These are phyloP conservation scores for Nakaseomyces kungkrabaensis DNA, from an alignment of 1,139 yeast species.

Conservation along the genomic window DNA sequence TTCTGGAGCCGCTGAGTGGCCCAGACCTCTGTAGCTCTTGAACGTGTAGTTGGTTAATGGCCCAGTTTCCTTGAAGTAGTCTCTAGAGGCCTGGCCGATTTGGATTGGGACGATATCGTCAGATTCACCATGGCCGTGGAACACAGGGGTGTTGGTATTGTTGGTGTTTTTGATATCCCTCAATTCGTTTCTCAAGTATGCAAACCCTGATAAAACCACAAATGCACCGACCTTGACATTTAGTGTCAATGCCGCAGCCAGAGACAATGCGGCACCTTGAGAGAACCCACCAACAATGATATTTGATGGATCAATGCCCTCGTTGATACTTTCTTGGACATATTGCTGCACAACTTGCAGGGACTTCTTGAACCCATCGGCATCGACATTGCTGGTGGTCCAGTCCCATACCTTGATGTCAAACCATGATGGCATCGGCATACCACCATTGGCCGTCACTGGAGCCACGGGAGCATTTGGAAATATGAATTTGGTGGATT, in stretches of 20 bases:
- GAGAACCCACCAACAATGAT: conserved; percentile 88
- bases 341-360: conserved; percentile 43
- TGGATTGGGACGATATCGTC: conserved; percentile 56
- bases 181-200: conserved; percentile 43
- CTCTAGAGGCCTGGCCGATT: conserved; percentile 41
- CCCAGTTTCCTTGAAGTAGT: conserved; percentile 33
- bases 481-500: conserved; percentile 64
- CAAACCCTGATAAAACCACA: conserved; percentile 69
- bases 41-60: conserved; percentile 40
- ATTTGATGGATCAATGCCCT: conserved; percentile 57
- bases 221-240: conserved; percentile 70
- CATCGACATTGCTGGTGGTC: conserved; percentile 49
- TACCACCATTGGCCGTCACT: conserved; percentile 58
- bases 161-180: conserved; percentile 26
- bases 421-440: conserved; percentile 78
- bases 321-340: conserved; percentile 52
- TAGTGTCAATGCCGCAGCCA: conserved; percentile 42
- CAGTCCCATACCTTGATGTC: conserved; percentile 49
- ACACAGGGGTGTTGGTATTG: conserved; percentile 63
- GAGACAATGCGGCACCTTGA: conserved; percentile 81
- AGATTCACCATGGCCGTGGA: conserved; percentile 77
- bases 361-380: conserved; percentile 51
- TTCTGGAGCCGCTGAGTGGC: conserved; percentile 56
- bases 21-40: conserved; percentile 52
- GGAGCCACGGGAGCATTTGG: conserved; percentile 81